Conservation (phyloP, 164 flowering plant species). For the Sedum album region DNA sequence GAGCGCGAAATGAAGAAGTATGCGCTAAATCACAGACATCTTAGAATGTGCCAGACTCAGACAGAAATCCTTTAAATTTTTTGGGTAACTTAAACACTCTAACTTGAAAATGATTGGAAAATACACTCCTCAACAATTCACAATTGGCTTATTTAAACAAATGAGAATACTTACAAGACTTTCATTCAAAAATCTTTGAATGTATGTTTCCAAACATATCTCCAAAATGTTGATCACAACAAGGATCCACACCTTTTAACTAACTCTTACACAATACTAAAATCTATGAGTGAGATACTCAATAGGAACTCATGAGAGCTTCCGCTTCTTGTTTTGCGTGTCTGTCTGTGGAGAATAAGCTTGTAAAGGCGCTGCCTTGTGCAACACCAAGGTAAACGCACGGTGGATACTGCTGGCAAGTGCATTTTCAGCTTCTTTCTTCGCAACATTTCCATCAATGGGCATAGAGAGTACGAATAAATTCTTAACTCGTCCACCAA, state of each 20-base stretch:
- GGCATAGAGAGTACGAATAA: not conserved
- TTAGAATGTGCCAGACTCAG: too few relatives aligned
- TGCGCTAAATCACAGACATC: too few relatives aligned
- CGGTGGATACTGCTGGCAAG: not conserved
- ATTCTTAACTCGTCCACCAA: not conserved
- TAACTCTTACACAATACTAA: not conserved
- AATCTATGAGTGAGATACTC: not conserved
- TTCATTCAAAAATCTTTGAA: not conserved
- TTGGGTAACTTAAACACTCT: too few relatives aligned
- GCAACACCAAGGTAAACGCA: not conserved
- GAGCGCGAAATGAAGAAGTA: too few relatives aligned
- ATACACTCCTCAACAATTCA: too few relatives aligned
- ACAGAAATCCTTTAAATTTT: too few relatives aligned
- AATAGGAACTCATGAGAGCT: not conserved
- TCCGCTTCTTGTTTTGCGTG: slow-evolving; percentile 4
- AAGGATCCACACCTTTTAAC: not conserved
- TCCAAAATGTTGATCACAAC: not conserved
- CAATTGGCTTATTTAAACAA: not conserved
- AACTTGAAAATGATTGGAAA: too few relatives aligned
- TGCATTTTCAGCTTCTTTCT: not conserved
- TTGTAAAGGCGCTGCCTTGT: not conserved
- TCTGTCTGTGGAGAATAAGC: not conserved
- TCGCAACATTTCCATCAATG: not conserved
- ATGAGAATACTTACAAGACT: not conserved
- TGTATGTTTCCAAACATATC: not conserved